A percentile compares a stretch with the other conserved stretches of the same genome.
phyloP scores from a whole-genome alignment of 2,329 filamentous ascomycete species.

The Alternaria panax region DNA sequence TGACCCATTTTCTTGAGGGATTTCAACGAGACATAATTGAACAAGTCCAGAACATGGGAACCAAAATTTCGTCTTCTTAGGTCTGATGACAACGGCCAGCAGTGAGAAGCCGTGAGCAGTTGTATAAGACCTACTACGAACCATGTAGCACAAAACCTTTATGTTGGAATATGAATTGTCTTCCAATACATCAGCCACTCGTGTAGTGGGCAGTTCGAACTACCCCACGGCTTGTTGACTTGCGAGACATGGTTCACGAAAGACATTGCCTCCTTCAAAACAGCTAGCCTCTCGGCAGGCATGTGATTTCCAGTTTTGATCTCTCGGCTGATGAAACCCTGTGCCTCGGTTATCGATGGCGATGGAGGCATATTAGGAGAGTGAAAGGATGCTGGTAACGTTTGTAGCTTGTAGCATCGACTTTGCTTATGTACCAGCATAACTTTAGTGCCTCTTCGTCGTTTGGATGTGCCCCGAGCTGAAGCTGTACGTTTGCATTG shows the following conservation, averaged over 20 bases:
- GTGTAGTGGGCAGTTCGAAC: too few relatives aligned
- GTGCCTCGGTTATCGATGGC: slow-evolving; percentile 23
- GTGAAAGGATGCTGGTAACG: slow-evolving; percentile 10
- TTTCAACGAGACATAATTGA: slow-evolving; percentile 29
- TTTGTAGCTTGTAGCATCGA: slow-evolving; percentile 6
- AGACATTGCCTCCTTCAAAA: slow-evolving; percentile 26
- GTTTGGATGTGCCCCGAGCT: slow-evolving; percentile 13
- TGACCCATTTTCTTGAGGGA: slow-evolving; percentile 29
- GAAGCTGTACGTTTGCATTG: slow-evolving; percentile 24
- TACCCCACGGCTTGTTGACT: not conserved
- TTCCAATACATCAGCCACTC: too few relatives aligned
- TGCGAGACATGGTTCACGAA: slow-evolving; percentile 25
- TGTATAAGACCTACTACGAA: too few relatives aligned
- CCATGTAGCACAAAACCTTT: too few relatives aligned
- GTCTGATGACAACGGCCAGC: too few relatives aligned
- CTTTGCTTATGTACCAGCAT: not conserved
- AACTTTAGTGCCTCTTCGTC: slow-evolving; percentile 9
- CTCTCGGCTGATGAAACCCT: slow-evolving; percentile 25
- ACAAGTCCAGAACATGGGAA: slow-evolving; percentile 27
- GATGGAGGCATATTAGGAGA: slow-evolving; percentile 21
- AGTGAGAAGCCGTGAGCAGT: too few relatives aligned
- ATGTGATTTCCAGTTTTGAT: slow-evolving; percentile 17
- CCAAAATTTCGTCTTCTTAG: too few relatives aligned
- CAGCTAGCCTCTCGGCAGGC: slow-evolving; percentile 21
- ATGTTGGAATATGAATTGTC: too few relatives aligned